Percentiles rank a stretch among this genome's conserved stretches.
Evolutionary conservation across 352 stramenopile species (phyloP).

Genomic region (Pythium oligandrum): DNA sequence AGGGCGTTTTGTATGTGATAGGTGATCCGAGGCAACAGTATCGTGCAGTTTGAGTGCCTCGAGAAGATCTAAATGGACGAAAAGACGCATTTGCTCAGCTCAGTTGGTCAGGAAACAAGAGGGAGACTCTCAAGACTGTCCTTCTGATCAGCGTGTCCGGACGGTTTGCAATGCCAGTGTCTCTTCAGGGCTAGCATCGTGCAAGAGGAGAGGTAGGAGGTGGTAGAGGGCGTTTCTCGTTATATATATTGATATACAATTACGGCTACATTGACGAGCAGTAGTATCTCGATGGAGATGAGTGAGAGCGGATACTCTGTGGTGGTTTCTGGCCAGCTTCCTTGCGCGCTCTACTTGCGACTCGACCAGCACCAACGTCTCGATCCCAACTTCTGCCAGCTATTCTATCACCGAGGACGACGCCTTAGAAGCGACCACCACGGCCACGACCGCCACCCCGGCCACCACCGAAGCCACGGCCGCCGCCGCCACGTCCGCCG

Average conservation of each 20-base stretch:
- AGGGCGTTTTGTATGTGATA: slow-evolving; percentile 6
- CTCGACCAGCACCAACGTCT: too few species aligned
- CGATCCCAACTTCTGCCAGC: slow-evolving; percentile 5
- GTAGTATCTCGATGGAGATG: neutral
- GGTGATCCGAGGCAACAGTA: slow-evolving; percentile 89
- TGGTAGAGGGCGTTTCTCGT: neutral
- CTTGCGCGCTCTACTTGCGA: too few species aligned
- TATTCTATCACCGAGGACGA: slow-evolving; percentile 15
- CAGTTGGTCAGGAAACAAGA: too few species aligned
- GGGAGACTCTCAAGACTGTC: too few species aligned
- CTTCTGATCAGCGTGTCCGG: too few species aligned
- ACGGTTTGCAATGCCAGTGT: too few species aligned
- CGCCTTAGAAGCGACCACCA: slow-evolving; percentile 28
- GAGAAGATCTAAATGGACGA: slow-evolving; percentile 55
- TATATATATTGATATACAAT: slow-evolving; percentile 27
- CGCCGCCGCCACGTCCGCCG: slow-evolving; percentile 37
- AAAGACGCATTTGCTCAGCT: neutral
- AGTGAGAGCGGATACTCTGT: neutral
- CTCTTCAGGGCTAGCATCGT: too few species aligned
- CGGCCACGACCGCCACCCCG: slow-evolving; percentile 22
- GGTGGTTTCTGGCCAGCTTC: too few species aligned
- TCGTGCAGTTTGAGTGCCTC: slow-evolving; percentile 88
- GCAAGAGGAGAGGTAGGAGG: too few species aligned
- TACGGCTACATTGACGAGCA: slow-evolving; percentile 7
- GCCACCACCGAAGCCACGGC: slow-evolving; percentile 25